phyloP scores from a whole-genome alignment of 2,329 filamentous ascomycete genomes.

The Exophiala sideris region DNA sequence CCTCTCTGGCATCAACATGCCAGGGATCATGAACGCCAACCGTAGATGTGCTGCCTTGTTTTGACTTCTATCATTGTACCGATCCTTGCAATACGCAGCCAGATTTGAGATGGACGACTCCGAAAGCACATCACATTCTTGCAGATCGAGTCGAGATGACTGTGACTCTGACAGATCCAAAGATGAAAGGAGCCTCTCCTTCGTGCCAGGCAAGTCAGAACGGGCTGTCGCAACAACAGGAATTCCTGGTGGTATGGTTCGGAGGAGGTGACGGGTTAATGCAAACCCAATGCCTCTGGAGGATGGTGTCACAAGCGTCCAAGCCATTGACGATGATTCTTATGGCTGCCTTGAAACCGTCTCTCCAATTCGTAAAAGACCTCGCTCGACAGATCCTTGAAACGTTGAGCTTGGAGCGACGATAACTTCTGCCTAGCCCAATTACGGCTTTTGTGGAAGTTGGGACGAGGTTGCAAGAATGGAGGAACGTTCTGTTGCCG shows the following conservation, averaged over 20 bases:
- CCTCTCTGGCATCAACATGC: constrained; percentile 71
- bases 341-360: constrained; percentile 57
- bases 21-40: constrained; percentile 67
- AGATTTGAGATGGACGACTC: constrained; percentile 59
- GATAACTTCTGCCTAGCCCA: constrained; percentile 92
- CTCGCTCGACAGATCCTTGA: constrained; percentile 88
- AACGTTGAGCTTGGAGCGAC: constrained; percentile 79
- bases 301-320: constrained; percentile 51
- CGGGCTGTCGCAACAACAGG: constrained; percentile 61
- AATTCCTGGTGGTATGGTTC: constrained; percentile 48
- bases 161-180: constrained; percentile 16
- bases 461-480: constrained; percentile 77
- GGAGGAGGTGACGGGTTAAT: constrained; percentile 56
- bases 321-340: constrained; percentile 20
- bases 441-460: constrained; percentile 95
- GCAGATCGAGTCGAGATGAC: constrained; percentile 39
- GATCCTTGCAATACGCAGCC: constrained; percentile 52
- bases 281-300: constrained; percentile 63
- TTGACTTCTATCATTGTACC: constrained; percentile 46
- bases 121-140: constrained; percentile 31
- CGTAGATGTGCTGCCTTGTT: constrained; percentile 54
- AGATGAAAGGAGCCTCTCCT: constrained; percentile 48
- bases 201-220: constrained; percentile 38
- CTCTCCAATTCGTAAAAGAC: constrained; percentile 94
- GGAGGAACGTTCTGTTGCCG: constrained; percentile 54